A percentile compares a stretch with the other conserved stretches of the same genome.
These are phyloP conservation scores for Trichoderma reesei DNA, from an alignment of 495 filamentous ascomycete genomes.

Conservation along the genomic window DNA sequence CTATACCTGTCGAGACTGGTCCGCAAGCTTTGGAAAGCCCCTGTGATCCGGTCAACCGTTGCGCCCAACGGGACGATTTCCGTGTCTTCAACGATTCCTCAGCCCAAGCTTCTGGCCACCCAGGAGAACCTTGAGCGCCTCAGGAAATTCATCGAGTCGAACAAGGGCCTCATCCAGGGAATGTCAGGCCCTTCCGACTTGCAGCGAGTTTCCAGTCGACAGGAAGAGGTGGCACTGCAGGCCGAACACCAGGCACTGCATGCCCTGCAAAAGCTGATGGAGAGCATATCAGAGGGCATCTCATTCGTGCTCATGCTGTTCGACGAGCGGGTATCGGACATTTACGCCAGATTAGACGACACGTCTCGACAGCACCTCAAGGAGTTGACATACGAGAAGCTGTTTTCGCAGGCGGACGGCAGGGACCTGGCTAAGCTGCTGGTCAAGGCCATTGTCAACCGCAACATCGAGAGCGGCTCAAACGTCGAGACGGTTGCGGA, in stretches of 20 bases:
- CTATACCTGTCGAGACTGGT: constrained; percentile 80
- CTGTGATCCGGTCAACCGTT: constrained; percentile 33
- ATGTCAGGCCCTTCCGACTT: constrained; percentile 77
- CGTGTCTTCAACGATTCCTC: constrained; percentile 50
- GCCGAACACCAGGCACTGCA: constrained; percentile 89
- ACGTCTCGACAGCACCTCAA: constrained; percentile 55
- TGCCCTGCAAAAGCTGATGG: constrained; percentile 70
- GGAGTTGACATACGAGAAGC: constrained; percentile 70
- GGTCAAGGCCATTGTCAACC: constrained; percentile 95
- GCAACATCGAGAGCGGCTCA: constrained; percentile 87
- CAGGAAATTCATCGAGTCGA: constrained; percentile 68
- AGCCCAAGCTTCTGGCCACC: constrained; percentile 58
- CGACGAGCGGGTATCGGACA: constrained; percentile 83
- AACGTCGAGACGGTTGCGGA: constrained; percentile 97
- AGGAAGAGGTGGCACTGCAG: constrained; percentile 83
- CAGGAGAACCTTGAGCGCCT: constrained; percentile 73
- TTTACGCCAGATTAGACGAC: constrained; percentile 68
- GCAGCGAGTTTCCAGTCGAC: constrained; percentile 56
- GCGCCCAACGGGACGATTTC: constrained; percentile 43
- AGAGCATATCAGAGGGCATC: constrained; percentile 86
- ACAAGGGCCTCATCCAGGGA: constrained; percentile 85
- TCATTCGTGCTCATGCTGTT: constrained; percentile 90
- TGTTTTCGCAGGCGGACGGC: constrained; percentile 70
- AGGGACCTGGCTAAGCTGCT: constrained; percentile 91
- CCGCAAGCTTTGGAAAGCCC: constrained; percentile 71